Base-by-base conservation (phyloP, 176 grass and related monocot genomes). In the Alloteropsis semialata region DNA sequence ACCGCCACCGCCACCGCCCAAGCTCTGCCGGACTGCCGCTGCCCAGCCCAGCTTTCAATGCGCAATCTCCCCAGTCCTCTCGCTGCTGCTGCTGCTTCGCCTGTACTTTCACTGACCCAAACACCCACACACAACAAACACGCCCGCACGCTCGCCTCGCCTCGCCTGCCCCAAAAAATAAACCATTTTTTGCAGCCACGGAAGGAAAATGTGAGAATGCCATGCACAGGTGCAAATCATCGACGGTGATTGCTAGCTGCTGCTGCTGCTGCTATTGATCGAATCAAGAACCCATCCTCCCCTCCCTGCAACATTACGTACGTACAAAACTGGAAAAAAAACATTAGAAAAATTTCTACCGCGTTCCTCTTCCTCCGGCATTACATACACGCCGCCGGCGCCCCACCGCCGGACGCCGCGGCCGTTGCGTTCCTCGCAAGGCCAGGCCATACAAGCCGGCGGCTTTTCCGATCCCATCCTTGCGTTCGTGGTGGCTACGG, bases 71-170 rank as follows among this genome's bases (percentile, higher is more conserved):
- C 68, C 68, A 19, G 43, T 36, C 63, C 59, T 53, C 71, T 48
- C 68, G 4, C 42, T n/a, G n/a, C n/a, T n/a, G 42, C 42, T 57
- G 36, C 75, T 63, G 25, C 66, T 82, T 42, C 42, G 21, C 72
- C 48, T 82, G 83, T 87, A 87, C 84, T 87, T 90, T 68, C 75
- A 69, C 89, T 84, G 78, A 83, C 89, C 59, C 17, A 48, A 55
- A 28, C 45, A 27, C n/a, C n/a, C 55, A n/a, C n/a, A 3, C 63
- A 2, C 32, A 22, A 5, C 8, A 44, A 44, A 0, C 11, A 9
- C 61, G 8, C 6, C 12, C 59, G 29, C 32, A 34, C 51, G 17
- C 68, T 18, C 46, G 42, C 58, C 58, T 60, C n/a, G 8, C 4
- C n/a, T n/a, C 11, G 55, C 51, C 74, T 76, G 18, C 19, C 38